Base-by-base conservation (phyloP, 345 rosid genomes). In the Rhodamnia argentea region DNA sequence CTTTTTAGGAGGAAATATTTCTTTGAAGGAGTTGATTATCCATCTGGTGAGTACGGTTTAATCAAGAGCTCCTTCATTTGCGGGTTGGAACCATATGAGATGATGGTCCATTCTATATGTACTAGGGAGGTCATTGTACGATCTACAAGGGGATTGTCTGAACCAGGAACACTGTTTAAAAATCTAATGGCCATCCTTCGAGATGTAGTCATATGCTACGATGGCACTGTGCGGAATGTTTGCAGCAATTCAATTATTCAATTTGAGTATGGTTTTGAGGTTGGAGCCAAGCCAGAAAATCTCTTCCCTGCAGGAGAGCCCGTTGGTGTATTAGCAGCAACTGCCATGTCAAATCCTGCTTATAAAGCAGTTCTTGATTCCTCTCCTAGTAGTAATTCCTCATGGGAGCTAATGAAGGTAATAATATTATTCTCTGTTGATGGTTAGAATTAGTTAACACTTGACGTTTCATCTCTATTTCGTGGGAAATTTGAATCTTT, bases 361-460 rank as follows among this genome's bases (percentile, higher is more conserved):
- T 97, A 96, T 82, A 97, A 96, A 89, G 99, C 99, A 5, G 99
- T 97, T 87, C 98, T 97, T 87, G 99, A 97, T 94, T 96, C 99
- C 83, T 87, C 93, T 85, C 93, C 99, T 14, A 96, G 92, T 84
- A 97, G 98, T 91, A 97, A 94, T 86, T 93, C 95, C 27, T 97
- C 98, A 16, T 97, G 99, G 99, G 99, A 97, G 85, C 87, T 90
- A 89, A 97, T 97, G 99, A 97, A 97, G 99, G 99, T 97, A 90
- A 42, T 55, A 44, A 81, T 52, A 84, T 22, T 82, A 75, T 50
- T 37, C 53, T 75, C 55, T 82, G 50, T 84, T 78, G 75, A 85
- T 57, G 52, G 44, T 84, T 84, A 20, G 18, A 54, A 47, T 44
- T 55, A 56, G 81, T 23, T 20, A 85, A n/a, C 75, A 44, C 52